A percentile compares a stretch with the other conserved stretches of the same genome.
These are phyloP conservation scores for Lactifluus subvellereus DNA, from an alignment of 768 basidiomycete species.

Conservation along the genomic window DNA sequence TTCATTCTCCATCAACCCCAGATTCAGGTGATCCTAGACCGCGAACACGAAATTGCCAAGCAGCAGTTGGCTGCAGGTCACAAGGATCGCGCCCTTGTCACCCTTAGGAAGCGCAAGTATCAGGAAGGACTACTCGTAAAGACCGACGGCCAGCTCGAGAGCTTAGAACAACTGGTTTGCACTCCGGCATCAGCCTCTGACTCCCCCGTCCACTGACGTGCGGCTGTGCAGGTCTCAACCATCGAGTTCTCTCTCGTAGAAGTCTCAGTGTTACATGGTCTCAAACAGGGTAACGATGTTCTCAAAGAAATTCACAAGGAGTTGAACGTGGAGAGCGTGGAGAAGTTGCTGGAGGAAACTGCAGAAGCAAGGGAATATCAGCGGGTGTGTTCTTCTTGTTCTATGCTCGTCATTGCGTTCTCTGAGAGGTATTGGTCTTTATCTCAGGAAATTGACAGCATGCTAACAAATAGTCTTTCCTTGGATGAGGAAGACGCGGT, in stretches of 20 bases:
- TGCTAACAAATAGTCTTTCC: constrained; percentile 76
- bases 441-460: constrained; percentile 81
- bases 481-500: constrained; percentile 93
- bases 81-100: constrained; percentile 82
- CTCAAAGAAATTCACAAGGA: constrained; percentile 92
- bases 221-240: constrained; percentile 66
- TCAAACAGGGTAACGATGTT: constrained; percentile 91
- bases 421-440: background rate
- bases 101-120: constrained; percentile 87
- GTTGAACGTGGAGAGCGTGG: constrained; percentile 88
- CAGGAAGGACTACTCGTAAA: constrained; percentile 82
- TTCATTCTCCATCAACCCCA: constrained; percentile 29
- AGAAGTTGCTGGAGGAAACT: constrained; percentile 89
- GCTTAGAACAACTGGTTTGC: constrained; percentile 79
- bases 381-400: constrained; percentile 42
- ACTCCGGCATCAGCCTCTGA: background rate
- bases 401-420: background rate
- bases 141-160: constrained; percentile 88
- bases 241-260: constrained; percentile 97
- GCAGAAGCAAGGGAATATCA: constrained; percentile 91
- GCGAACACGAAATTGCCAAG: constrained; percentile 87
- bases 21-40: constrained; percentile 82
- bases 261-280: constrained; percentile 84
- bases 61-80: constrained; percentile 72
- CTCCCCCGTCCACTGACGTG: background rate